Evolutionary conservation across 495 filamentous ascomycete genomes (phyloP).

Genomic region (Talaromyces wortmannii): DNA sequence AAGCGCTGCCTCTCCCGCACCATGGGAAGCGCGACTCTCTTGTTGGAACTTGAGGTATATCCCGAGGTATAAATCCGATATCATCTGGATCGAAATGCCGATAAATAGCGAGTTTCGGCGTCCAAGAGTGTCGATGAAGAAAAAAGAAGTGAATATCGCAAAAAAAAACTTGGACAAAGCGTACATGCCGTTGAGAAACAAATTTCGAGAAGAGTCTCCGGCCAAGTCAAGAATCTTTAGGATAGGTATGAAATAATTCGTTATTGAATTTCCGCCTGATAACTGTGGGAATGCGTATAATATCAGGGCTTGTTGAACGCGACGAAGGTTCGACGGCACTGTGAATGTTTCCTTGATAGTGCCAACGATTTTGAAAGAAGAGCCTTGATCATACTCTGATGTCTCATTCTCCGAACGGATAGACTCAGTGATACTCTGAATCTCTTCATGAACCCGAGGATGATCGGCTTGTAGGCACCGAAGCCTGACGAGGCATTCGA

Average conservation of each 20-base stretch:
- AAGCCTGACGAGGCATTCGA: conserved; percentile 14
- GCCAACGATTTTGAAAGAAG: conserved; percentile 5
- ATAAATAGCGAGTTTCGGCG: conserved; percentile 9
- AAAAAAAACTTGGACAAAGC: conserved; percentile 22
- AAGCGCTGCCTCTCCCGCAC: conserved; percentile 4
- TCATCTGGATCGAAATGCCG: conserved; percentile 8
- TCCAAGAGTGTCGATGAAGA: conserved; percentile 12
- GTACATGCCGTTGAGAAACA: conserved; percentile 16
- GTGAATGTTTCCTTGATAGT: conserved; percentile 12
- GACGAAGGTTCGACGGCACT: conserved; percentile 8
- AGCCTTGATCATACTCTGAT: neutral
- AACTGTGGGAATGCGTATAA: conserved; percentile 21
- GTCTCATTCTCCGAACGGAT: conserved; percentile 14
- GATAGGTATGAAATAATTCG: conserved; percentile 14
- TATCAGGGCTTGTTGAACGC: conserved; percentile 15
- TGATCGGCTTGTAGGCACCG: conserved; percentile 15
- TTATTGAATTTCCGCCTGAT: conserved; percentile 15
- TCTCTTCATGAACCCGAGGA: conserved; percentile 16
- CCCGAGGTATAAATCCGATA: conserved; percentile 11
- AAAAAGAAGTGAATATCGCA: conserved; percentile 12
- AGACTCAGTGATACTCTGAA: conserved; percentile 14
- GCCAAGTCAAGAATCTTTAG: conserved; percentile 3
- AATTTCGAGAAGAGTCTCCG: neutral
- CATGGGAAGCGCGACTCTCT: neutral
- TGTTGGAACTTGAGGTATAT: conserved; percentile 9